Percentiles rank a stretch among this genome's conserved stretches.
Evolutionary conservation across 176 grass and related monocot genomes (phyloP).

Genomic region (Thalia dealbata): DNA sequence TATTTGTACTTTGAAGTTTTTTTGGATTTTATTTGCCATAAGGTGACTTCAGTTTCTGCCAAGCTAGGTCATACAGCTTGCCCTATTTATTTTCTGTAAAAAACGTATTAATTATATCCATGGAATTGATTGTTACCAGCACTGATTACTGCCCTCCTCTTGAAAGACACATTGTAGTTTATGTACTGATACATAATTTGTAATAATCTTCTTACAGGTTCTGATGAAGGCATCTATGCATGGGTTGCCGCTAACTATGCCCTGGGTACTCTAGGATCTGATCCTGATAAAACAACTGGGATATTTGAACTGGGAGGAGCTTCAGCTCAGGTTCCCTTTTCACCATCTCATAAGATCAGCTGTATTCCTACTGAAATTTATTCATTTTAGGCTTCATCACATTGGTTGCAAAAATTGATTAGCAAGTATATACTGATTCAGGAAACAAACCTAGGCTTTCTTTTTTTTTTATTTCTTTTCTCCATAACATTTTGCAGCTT

Average conservation of each 20-base stretch:
- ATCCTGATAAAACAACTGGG: conserved; percentile 75
- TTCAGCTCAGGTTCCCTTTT: conserved; percentile 60
- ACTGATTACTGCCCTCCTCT: not conserved
- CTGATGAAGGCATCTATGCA: conserved; percentile 81
- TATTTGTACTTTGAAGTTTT: too few relatives aligned
- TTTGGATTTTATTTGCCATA: too few relatives aligned
- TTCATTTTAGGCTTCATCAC: too few relatives aligned
- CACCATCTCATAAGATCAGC: conserved; percentile 6
- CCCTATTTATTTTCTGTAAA: too few relatives aligned
- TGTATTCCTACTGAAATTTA: not conserved
- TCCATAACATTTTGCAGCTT: too few relatives aligned
- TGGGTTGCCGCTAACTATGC: conserved; percentile 94
- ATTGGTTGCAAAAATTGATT: not conserved
- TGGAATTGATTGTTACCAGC: too few relatives aligned
- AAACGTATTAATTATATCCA: too few relatives aligned
- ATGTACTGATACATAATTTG: not conserved
- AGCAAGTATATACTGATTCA: too few relatives aligned
- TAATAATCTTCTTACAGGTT: conserved; percentile 40
- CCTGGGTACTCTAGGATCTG: conserved; percentile 65
- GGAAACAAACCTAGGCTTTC: too few relatives aligned
- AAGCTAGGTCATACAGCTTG: too few relatives aligned
- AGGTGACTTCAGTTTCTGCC: too few relatives aligned
- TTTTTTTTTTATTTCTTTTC: too few relatives aligned
- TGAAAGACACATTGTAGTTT: not conserved
- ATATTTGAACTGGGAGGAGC: conserved; percentile 94